phyloP scores from a whole-genome alignment of 805 yeast genomes.

The Schizosaccharomyces cryophilus region DNA sequence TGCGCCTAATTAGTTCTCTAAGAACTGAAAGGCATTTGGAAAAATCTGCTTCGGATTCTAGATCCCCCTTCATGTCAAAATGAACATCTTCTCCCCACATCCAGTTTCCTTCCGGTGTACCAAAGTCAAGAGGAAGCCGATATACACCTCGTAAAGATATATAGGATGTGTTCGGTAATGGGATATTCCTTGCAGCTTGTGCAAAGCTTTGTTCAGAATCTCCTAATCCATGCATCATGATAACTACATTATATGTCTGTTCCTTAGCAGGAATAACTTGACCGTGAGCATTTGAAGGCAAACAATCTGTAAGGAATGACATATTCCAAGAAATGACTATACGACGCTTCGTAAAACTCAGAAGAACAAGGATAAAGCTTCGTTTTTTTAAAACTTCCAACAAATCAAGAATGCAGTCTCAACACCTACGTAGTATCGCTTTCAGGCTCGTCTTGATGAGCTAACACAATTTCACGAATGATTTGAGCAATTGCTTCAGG shows the following conservation, averaged over 20 bases:
- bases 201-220: not conserved
- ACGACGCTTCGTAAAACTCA: not conserved
- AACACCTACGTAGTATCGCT: not conserved
- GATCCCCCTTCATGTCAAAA: not conserved
- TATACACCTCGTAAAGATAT: not conserved
- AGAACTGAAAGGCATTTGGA: not conserved
- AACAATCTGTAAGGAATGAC: not conserved
- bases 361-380: not conserved
- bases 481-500: slow-evolving; percentile 12
- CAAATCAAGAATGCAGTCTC: no score
- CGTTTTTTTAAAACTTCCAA: no score
- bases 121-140: not conserved
- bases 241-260: not conserved
- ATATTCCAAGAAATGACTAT: no score
- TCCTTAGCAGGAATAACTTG: not conserved
- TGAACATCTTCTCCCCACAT: slow-evolving; percentile 2
- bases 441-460: slow-evolving; percentile 4
- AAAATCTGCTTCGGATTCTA: slow-evolving; percentile 1
- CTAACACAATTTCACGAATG: not conserved
- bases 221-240: slow-evolving; percentile 2
- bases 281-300: not conserved
- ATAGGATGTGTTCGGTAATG: not conserved
- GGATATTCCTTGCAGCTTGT: not conserved
- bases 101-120: not conserved
- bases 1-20: not conserved